Conservation (phyloP, 116 monocot genomes). For the Phalaenopsis hybrid region DNA sequence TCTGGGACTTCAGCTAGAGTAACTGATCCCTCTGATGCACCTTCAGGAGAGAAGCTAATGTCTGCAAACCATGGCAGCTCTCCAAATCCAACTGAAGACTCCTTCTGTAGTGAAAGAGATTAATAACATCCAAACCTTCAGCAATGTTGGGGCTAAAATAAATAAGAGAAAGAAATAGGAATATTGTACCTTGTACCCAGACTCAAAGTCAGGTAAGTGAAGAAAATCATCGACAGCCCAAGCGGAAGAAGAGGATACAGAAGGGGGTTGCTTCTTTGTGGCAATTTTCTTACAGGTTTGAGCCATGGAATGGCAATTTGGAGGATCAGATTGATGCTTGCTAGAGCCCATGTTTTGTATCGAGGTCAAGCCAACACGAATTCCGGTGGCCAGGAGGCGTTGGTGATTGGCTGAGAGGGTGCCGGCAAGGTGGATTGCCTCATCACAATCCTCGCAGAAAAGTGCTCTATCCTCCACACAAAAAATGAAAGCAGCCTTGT, state of each 20-base stretch:
- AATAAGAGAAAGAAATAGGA: background rate
- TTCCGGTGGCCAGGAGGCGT: conserved; percentile 78
- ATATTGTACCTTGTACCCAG: conserved; percentile 52
- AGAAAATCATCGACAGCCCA: conserved; percentile 89
- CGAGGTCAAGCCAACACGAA: conserved; percentile 45
- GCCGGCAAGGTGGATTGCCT: conserved; percentile 65
- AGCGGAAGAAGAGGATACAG: conserved; percentile 23
- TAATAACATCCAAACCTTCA: background rate
- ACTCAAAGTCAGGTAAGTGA: conserved; percentile 82
- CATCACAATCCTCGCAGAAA: conserved; percentile 87
- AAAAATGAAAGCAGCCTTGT: conserved; percentile 88
- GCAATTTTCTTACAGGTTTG: conserved; percentile 1
- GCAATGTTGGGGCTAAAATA: background rate
- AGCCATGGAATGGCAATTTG: conserved; percentile 19
- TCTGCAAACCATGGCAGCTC: conserved; percentile 80
- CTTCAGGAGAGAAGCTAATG: conserved; percentile 17
- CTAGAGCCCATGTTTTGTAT: conserved; percentile 30
- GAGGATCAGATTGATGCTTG: conserved; percentile 19
- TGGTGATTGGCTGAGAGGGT: conserved; percentile 75
- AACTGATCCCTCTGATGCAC: background rate
- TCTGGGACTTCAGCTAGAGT: conserved; percentile 67
- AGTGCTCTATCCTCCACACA: conserved; percentile 98
- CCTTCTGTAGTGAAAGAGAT: conserved; percentile 34
- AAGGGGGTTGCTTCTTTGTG: conserved; percentile 18
- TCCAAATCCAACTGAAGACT: conserved; percentile 37